Conservation (phyloP, 75 land plant genomes). For the Isoetes taiwanensis region DNA sequence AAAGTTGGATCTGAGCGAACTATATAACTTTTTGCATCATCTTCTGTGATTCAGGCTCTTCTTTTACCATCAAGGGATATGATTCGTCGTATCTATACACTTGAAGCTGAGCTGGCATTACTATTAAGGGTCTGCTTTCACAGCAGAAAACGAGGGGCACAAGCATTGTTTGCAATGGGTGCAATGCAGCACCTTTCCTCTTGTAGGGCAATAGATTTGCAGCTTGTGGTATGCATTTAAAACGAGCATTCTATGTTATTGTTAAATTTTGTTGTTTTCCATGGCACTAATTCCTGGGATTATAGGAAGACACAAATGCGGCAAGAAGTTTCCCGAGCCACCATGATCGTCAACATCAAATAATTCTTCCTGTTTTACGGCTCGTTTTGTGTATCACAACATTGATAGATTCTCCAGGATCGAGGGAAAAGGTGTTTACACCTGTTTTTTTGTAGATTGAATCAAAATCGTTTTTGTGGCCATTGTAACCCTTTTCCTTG, state of each 20-base stretch:
- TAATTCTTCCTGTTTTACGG: conserved; percentile 61
- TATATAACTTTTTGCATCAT: too few species aligned
- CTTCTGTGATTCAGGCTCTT: conserved; percentile 44
- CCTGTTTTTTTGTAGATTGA: background rate
- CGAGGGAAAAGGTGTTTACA: conserved; percentile 8
- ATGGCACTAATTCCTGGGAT: too few species aligned
- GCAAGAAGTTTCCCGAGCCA: too few species aligned
- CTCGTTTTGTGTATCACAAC: conserved; percentile 63
- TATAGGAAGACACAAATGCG: too few species aligned
- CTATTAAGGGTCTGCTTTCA: conserved; percentile 59
- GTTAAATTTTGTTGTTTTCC: too few species aligned
- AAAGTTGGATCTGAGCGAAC: too few species aligned
- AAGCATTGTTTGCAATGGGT: conserved; percentile 74
- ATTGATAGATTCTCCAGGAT: conserved; percentile 15
- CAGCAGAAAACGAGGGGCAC: conserved; percentile 72
- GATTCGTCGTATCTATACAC: conserved; percentile 52
- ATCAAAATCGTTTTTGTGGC: background rate
- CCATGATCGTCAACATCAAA: conserved; percentile 45
- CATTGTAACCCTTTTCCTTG: background rate
- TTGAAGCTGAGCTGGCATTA: conserved; percentile 69
- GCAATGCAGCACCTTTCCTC: conserved; percentile 70
- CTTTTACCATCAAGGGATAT: conserved; percentile 43
- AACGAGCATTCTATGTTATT: too few species aligned
- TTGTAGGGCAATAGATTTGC: conserved; percentile 46
- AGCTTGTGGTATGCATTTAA: conserved; percentile 22